Conservation (phyloP, 1,284 basidiomycete species). For the Apiotrichum gracile region DNA sequence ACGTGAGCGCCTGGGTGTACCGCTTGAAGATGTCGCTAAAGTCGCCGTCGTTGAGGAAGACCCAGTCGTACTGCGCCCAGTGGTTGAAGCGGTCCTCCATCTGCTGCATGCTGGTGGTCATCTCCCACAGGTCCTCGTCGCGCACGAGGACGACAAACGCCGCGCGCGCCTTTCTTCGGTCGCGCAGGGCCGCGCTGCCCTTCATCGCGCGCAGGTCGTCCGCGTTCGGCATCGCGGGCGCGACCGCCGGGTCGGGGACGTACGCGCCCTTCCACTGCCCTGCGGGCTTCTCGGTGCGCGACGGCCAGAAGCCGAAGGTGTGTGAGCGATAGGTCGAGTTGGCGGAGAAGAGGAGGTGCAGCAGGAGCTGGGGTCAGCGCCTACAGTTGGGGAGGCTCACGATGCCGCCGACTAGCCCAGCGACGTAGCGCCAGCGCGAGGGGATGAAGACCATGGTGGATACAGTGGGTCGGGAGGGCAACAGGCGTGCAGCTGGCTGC, state of each 20-base stretch:
- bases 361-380: not conserved
- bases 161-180: conserved; percentile 58
- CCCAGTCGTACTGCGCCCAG: conserved; percentile 76
- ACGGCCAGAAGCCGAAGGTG: conserved; percentile 19
- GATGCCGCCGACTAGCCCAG: not conserved
- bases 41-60: conserved; percentile 73
- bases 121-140: conserved; percentile 69
- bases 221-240: not conserved
- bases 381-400: not conserved
- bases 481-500: too few species aligned
- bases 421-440: not conserved
- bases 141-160: conserved; percentile 74
- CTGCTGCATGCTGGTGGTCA: conserved; percentile 53
- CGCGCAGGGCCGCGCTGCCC: not conserved
- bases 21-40: conserved; percentile 73
- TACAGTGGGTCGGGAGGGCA: too few species aligned
- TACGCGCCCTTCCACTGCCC: not conserved
- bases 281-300: not conserved
- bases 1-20: conserved; percentile 63
- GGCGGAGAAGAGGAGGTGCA: conserved; percentile 41
- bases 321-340: conserved; percentile 42
- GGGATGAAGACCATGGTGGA: not conserved
- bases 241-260: not conserved
- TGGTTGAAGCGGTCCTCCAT: conserved; percentile 61
- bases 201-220: not conserved